Evolutionary conservation across 2,329 filamentous ascomycete genomes (phyloP).

Genomic region (Fusarium cyanostomum): DNA sequence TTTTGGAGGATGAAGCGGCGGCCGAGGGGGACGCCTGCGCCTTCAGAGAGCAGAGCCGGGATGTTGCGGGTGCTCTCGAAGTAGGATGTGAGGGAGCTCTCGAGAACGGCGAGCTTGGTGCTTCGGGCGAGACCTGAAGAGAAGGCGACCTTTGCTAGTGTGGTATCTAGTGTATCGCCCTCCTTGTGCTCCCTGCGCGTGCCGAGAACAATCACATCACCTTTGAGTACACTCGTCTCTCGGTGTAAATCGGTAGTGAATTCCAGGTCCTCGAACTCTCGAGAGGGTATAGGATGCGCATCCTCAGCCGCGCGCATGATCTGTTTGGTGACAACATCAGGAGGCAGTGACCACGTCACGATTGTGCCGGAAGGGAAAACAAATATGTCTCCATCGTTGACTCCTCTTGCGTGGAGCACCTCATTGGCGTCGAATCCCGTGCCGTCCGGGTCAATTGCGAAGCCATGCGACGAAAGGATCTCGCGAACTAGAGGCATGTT

Average conservation of each 20-base stretch:
- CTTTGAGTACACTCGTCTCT: conserved; percentile 80
- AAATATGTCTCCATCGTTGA: conserved; percentile 84
- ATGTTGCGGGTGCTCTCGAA: conserved; percentile 88
- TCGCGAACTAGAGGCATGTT: conserved; percentile 69
- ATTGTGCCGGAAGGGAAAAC: conserved; percentile 95
- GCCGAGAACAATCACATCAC: conserved; percentile 89
- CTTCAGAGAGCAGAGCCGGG: conserved; percentile 77
- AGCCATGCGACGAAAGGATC: conserved; percentile 67
- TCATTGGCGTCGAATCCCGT: conserved; percentile 69
- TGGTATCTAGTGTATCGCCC: conserved; percentile 63
- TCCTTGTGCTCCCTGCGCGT: conserved; percentile 68
- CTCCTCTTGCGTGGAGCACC: conserved; percentile 69
- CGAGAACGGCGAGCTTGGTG: conserved; percentile 92
- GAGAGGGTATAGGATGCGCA: conserved; percentile 71
- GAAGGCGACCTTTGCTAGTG: conserved; percentile 94
- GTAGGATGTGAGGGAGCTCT: conserved; percentile 82
- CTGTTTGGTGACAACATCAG: conserved; percentile 77
- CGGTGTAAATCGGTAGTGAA: conserved; percentile 79
- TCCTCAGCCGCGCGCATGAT: conserved; percentile 80
- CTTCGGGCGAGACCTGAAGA: conserved; percentile 92
- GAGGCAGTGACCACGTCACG: conserved; percentile 88
- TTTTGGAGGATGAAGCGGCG: conserved; percentile 87
- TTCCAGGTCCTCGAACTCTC: conserved; percentile 91
- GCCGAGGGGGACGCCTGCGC: conserved; percentile 57
- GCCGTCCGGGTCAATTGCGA: conserved; percentile 68